phyloP scores from a whole-genome alignment of 1,284 basidiomycete genomes.

The Ustilago shanxiensis region DNA sequence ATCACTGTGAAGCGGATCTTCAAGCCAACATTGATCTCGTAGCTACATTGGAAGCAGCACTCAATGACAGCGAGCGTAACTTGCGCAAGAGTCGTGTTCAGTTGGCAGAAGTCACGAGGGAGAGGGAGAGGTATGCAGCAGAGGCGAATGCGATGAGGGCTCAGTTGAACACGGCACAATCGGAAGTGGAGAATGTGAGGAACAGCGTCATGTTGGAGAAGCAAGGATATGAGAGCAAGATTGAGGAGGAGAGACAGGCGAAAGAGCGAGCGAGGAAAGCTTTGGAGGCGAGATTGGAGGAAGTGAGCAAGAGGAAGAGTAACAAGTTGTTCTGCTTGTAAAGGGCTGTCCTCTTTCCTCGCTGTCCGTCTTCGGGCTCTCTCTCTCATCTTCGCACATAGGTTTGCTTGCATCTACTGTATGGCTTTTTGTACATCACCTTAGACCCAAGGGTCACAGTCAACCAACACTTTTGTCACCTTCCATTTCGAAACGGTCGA shows the following conservation, averaged over 20 bases:
- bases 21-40: slow-evolving; percentile 93
- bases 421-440: neutral
- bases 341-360: neutral
- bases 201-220: slow-evolving; percentile 60
- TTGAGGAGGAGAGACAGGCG: slow-evolving; percentile 57
- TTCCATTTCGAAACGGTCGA: too few species aligned
- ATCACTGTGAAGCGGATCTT: slow-evolving; percentile 88
- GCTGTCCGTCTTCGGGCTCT: neutral
- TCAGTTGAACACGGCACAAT: slow-evolving; percentile 56
- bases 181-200: slow-evolving; percentile 59
- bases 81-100: slow-evolving; percentile 66
- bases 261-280: slow-evolving; percentile 62
- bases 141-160: slow-evolving; percentile 59
- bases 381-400: neutral
- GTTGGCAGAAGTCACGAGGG: slow-evolving; percentile 61
- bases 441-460: neutral
- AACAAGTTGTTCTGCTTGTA: slow-evolving; percentile 63
- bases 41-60: slow-evolving; percentile 67
- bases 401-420: neutral
- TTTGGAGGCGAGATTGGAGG: slow-evolving; percentile 61
- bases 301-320: slow-evolving; percentile 61
- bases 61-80: slow-evolving; percentile 64
- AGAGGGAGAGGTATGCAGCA: slow-evolving; percentile 55
- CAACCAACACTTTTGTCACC: neutral
- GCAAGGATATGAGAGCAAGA: slow-evolving; percentile 59